These are phyloP conservation scores for Fusarium tanahbumbuense DNA, from an alignment of 2,329 filamentous ascomycete species.

Conservation along the genomic window DNA sequence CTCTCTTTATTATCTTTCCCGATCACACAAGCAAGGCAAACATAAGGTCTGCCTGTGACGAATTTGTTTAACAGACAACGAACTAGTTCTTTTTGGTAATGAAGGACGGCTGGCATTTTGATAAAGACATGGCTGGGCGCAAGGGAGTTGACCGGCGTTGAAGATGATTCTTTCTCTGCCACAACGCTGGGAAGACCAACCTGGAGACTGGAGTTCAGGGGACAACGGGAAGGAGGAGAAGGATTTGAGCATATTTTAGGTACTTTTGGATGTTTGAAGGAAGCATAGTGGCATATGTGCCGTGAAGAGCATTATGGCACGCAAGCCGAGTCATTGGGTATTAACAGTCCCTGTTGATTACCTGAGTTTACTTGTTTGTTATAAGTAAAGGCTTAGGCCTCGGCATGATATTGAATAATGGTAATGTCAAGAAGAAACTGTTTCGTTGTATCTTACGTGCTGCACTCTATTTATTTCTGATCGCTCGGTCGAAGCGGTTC, in stretches of 20 bases:
- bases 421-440: constrained; percentile 44
- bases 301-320: constrained; percentile 20
- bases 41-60: constrained; percentile 17
- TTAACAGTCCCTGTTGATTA: constrained; percentile 16
- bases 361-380: constrained; percentile 7
- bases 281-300: constrained; percentile 9
- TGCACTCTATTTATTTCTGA: not conserved
- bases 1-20: constrained; percentile 49
- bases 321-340: constrained; percentile 38
- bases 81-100: constrained; percentile 35
- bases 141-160: constrained; percentile 44
- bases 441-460: not conserved
- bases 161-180: constrained; percentile 23
- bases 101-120: constrained; percentile 40
- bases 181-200: constrained; percentile 11
- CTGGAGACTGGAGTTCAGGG: constrained; percentile 16
- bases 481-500: not conserved
- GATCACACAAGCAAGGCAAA: constrained; percentile 41
- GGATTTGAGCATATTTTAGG: constrained; percentile 19
- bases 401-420: constrained; percentile 48
- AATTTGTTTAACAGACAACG: constrained; percentile 30
- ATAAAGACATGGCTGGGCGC: constrained; percentile 34
- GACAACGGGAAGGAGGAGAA: constrained; percentile 27
- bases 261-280: constrained; percentile 13
- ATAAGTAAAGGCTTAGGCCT: constrained; percentile 22